phyloP scores from a whole-genome alignment of 2,329 filamentous ascomycete genomes.

The Tolypocladium paradoxum region DNA sequence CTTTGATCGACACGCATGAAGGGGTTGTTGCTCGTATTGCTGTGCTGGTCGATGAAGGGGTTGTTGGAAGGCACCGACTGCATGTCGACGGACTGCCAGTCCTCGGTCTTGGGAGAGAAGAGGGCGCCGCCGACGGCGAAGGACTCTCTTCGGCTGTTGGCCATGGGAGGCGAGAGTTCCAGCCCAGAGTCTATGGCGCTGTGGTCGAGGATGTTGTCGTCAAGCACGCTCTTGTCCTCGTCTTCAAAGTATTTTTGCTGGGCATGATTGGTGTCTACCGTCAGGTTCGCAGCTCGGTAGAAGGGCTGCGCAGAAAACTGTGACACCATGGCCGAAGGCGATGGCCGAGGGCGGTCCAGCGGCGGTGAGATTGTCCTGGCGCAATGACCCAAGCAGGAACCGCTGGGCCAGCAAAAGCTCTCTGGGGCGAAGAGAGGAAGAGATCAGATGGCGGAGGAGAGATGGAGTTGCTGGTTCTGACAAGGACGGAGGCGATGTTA shows the following conservation, averaged over 20 bases:
- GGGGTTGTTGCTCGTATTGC: constrained; percentile 53
- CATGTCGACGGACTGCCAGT: constrained; percentile 56
- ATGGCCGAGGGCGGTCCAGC: background rate
- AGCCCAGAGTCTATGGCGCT: constrained; percentile 48
- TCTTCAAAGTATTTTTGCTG: constrained; percentile 47
- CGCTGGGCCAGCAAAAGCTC: background rate
- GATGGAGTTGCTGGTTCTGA: background rate
- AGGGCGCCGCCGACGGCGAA: constrained; percentile 45
- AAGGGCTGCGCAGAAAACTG: constrained; percentile 38
- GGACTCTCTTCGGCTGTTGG: constrained; percentile 51
- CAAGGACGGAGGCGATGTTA: background rate
- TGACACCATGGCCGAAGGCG: constrained; percentile 34
- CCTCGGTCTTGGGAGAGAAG: constrained; percentile 55
- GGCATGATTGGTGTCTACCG: constrained; percentile 41
- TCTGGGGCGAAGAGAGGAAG: background rate
- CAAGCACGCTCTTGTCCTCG: constrained; percentile 48
- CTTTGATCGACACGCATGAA: constrained; percentile 54
- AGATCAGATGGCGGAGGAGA: background rate
- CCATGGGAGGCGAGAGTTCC: constrained; percentile 53
- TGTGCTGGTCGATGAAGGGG: constrained; percentile 46
- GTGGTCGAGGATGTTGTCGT: constrained; percentile 51
- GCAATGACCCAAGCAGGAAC: background rate
- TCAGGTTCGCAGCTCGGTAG: constrained; percentile 38
- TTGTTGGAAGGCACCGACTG: constrained; percentile 53
- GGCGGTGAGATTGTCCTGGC: background rate